Evolutionary conservation across 306 rosid species (phyloP), one percentile per base, ranked within the genome.

Genomic region (Macrotyloma uniflorum): DNA sequence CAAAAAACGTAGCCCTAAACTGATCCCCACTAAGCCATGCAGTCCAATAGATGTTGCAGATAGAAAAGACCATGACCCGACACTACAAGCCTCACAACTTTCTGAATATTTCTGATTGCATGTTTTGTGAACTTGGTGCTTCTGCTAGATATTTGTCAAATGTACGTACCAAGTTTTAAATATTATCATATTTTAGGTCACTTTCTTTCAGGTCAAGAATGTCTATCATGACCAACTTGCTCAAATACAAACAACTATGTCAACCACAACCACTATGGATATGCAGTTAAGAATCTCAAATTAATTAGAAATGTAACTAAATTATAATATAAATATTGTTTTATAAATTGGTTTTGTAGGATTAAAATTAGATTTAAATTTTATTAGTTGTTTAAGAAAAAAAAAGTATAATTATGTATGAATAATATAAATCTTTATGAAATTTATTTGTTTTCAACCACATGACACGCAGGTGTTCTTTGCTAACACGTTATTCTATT

Each of bases 111-210:
- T 36, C 47, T 64, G 8, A 66, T 70, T 70, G 57, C 43, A 38
- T 12, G 14, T 42, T 64, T 26, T 38, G 40, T 80, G 59, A 80
- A 53, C 75, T 19, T 66, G 70, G 76, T 75, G 80, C 38, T 47
- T 72, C 36, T 16, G 45, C 57, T n/a, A 45, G 32, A 51, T 63
- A 19, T 66, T 82, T 63, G 35, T 38, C 49, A 64, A 5, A 1
- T 30, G 22, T 19, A 18, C 8, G 54, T 47, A 14, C 47, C 32
- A 43, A 38, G 59, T 82, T 85, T 79, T 79, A 82, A 75, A 53
- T 74, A 65, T 40, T 70, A 82, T 79, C 68, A 85, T 85, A n/a
- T 51, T 57, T 64, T 46, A 63, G 13, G 67, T 38, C 82, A 82
- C 73, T 19, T 8, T 9, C 4, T 0, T 69, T 26, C 46, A 18